phyloP scores from a whole-genome alignment of 257 asterid species.

The Scutellaria barbata region DNA sequence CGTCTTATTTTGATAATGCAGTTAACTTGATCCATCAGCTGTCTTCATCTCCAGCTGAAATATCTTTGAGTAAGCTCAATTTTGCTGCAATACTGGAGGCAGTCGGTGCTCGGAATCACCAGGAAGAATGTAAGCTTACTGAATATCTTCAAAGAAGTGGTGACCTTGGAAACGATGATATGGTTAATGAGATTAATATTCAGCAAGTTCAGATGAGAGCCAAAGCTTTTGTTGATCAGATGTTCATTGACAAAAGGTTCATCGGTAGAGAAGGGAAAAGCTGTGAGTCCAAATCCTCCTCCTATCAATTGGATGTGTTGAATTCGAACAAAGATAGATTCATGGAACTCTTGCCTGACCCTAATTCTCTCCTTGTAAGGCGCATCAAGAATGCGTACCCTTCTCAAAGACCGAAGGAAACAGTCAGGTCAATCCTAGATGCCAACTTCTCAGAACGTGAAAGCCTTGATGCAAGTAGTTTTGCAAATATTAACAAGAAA shows the following conservation, averaged over 20 bases:
- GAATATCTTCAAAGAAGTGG: slow-evolving; percentile 32
- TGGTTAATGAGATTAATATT: slow-evolving; percentile 44
- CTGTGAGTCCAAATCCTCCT: slow-evolving; percentile 53
- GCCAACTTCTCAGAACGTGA: slow-evolving; percentile 23
- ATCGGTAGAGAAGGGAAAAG: slow-evolving; percentile 26
- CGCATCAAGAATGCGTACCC: background rate
- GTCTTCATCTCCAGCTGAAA: slow-evolving; percentile 44
- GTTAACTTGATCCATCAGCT: slow-evolving; percentile 31
- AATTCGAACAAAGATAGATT: slow-evolving; percentile 49
- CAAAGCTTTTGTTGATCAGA: slow-evolving; percentile 61
- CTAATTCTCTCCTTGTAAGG: slow-evolving; percentile 19
- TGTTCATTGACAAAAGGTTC: slow-evolving; percentile 48
- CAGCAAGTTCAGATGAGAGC: slow-evolving; percentile 57
- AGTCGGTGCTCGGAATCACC: slow-evolving; percentile 47
- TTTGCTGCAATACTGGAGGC: slow-evolving; percentile 53
- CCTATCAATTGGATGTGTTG: slow-evolving; percentile 62
- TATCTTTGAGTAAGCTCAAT: slow-evolving; percentile 40
- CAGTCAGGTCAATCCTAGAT: slow-evolving; percentile 18
- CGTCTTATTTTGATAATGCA: slow-evolving; percentile 28
- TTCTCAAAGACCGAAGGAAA: slow-evolving; percentile 27
- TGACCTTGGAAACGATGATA: slow-evolving; percentile 32
- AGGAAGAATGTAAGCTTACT: slow-evolving; percentile 29
- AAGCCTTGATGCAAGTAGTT: slow-evolving; percentile 10
- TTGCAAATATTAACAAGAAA: slow-evolving; percentile 39
- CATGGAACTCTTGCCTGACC: slow-evolving; percentile 38